These are phyloP conservation scores for Furcasterigmium sp. DNA, from an alignment of 2,329 filamentous ascomycete genomes.

Conservation along the genomic window DNA sequence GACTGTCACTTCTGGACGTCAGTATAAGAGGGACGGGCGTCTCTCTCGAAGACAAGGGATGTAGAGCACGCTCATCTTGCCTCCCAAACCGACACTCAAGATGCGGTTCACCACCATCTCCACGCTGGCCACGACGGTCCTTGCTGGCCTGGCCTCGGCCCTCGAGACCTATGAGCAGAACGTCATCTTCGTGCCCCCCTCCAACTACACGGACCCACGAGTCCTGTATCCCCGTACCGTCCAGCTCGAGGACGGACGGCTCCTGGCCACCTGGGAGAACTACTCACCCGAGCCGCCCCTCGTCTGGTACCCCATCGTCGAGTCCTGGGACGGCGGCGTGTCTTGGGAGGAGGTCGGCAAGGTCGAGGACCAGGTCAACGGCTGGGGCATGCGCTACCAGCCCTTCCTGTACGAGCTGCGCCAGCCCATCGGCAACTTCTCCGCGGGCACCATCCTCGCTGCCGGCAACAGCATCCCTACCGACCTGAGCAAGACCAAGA, in stretches of 20 bases:
- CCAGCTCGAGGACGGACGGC: no score
- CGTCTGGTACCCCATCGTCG: constrained; percentile 50
- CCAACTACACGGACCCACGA: constrained; percentile 36
- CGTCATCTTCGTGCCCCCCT: constrained; percentile 35
- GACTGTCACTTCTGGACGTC: no score
- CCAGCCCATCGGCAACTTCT: constrained; percentile 48
- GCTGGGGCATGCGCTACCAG: constrained; percentile 63
- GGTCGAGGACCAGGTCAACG: constrained; percentile 59
- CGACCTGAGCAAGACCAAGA: constrained; percentile 57
- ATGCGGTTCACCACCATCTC: no score
- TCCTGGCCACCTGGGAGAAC: constrained; percentile 52
- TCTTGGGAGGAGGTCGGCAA: constrained; percentile 60
- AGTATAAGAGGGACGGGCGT: no score
- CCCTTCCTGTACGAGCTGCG: constrained; percentile 63
- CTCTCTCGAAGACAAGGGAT: no score
- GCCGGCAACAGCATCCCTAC: constrained; percentile 56
- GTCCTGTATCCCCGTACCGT: constrained; percentile 38
- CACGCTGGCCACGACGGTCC: no score
- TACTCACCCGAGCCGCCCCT: constrained; percentile 50
- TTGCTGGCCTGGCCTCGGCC: constrained; percentile 9
- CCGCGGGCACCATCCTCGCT: constrained; percentile 57
- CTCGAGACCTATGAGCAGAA: constrained; percentile 17
- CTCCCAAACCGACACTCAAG: no score
- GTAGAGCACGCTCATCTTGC: no score
- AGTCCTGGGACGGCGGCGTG: constrained; percentile 46